These are phyloP conservation scores for Ceriops tagal DNA, from an alignment of 345 rosid species.

Conservation along the genomic window DNA sequence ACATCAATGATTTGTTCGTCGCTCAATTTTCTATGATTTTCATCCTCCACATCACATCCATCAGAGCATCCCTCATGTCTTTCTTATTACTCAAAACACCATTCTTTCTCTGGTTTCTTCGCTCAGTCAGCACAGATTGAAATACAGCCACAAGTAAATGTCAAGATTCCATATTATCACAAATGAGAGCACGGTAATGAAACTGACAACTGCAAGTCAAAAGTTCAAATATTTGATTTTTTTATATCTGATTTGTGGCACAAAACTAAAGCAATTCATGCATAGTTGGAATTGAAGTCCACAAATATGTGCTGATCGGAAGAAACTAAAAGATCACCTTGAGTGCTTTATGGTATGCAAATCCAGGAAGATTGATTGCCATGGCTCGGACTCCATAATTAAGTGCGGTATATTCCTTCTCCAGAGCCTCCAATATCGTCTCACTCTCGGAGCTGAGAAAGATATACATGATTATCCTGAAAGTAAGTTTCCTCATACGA, in stretches of 20 bases:
- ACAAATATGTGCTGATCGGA: background rate
- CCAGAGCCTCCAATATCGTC: slow-evolving; percentile 54
- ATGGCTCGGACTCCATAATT: slow-evolving; percentile 79
- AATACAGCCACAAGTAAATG: slow-evolving; percentile 45
- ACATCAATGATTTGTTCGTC: slow-evolving; percentile 75
- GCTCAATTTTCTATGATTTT: slow-evolving; percentile 50
- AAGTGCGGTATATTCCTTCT: slow-evolving; percentile 65
- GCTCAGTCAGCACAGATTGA: slow-evolving; percentile 49
- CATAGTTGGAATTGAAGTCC: background rate
- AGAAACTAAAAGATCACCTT: slow-evolving; percentile 37
- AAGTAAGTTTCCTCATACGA: slow-evolving; percentile 68
- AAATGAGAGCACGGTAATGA: background rate
- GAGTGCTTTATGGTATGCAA: slow-evolving; percentile 71
- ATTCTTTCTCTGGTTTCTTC: slow-evolving; percentile 41
- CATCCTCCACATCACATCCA: slow-evolving; percentile 59
- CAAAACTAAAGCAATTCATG: background rate
- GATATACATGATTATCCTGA: slow-evolving; percentile 71
- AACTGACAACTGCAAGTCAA: background rate
- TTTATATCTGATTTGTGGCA: background rate
- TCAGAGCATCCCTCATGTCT: slow-evolving; percentile 77
- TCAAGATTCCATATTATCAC: background rate
- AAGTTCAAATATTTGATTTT: background rate
- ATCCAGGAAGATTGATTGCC: slow-evolving; percentile 84
- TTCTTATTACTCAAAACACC: slow-evolving; percentile 21
- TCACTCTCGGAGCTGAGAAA: slow-evolving; percentile 72